Conservation (phyloP, 164 flowering plant genomes). For the Aristolochia californica region DNA sequence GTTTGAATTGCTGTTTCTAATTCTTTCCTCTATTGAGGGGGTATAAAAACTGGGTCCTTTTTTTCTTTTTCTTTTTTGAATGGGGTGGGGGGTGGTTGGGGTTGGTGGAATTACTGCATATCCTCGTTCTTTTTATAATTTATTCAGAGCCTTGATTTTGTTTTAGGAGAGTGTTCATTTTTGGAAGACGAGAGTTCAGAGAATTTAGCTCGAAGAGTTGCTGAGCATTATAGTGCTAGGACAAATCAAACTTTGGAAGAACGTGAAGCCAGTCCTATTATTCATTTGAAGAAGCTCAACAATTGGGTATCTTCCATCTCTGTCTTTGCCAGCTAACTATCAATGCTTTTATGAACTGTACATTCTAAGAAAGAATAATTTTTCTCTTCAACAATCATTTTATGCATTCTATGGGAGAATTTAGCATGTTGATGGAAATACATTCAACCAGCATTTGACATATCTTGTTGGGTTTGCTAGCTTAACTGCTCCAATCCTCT, state of each 20-base stretch:
- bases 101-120: no score
- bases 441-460: no score
- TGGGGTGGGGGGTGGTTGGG: no score
- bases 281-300: constrained; percentile 85
- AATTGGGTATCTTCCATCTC: constrained; percentile 54
- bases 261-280: constrained; percentile 87
- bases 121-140: neutral
- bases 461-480: no score
- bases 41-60: no score
- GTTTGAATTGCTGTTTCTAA: no score
- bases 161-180: constrained; percentile 41
- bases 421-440: no score
- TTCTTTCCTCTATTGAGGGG: neutral
- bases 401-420: no score
- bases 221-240: constrained; percentile 92
- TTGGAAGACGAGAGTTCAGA: constrained; percentile 60
- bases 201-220: constrained; percentile 64
- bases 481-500: no score
- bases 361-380: neutral
- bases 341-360: neutral
- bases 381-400: no score
- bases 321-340: neutral
- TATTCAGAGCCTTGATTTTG: neutral
- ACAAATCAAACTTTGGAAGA: constrained; percentile 85
- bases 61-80: neutral